Base-by-base conservation (phyloP, 805 yeast species). In the Blastobotrys muscicola region DNA sequence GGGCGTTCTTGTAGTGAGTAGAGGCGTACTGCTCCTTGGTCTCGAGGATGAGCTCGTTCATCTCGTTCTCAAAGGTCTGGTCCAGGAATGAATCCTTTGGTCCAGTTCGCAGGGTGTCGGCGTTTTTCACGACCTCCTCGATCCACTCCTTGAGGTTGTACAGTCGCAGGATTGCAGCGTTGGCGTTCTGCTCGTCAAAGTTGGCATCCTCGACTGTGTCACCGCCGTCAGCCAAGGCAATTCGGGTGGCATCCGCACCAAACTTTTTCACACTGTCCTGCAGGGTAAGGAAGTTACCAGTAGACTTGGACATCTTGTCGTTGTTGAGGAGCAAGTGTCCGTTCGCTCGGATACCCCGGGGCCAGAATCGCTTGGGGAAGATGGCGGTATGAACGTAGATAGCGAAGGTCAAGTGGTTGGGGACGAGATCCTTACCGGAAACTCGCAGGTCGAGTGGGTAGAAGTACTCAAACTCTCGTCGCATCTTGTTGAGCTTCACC, bases 201-300 rank as follows among this genome's bases (percentile, higher is more conserved):
- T 92, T 92, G 42, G 98, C 98, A 66, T 92, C 98, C 69, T 92
- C 98, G 53, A 87, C 78, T 36, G 92, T 72, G 63, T 92, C 98
- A 71, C 98, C 98, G 42, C 97, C 96, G 70, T 92, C 98, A 38
- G 97, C 98, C 52, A 92, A 71, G 4, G 98, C 97, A 63, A 92
- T 85, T 73, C 98, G 83, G 8, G 95, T 72, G 35, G 97, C 97
- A 65, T 92, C 98, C 41, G 97, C 95, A 65, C 98, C 98, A 55
- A 80, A 92, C 67, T 92, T 92, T 56, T 78, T 73, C 47, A 81
- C 80, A 61, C 83, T 75, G 64, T 92, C 86, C 56, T 80, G 75
- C 64, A 92, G 71, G 41, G 97, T 92, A 80, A 85, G 72, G 63
- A 92, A 92, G 71, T 92, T 92, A 68, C 98, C 98, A 29, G 97